Evolutionary conservation across 768 basidiomycete genomes (phyloP).

Genomic region (Tulasnella sp.): DNA sequence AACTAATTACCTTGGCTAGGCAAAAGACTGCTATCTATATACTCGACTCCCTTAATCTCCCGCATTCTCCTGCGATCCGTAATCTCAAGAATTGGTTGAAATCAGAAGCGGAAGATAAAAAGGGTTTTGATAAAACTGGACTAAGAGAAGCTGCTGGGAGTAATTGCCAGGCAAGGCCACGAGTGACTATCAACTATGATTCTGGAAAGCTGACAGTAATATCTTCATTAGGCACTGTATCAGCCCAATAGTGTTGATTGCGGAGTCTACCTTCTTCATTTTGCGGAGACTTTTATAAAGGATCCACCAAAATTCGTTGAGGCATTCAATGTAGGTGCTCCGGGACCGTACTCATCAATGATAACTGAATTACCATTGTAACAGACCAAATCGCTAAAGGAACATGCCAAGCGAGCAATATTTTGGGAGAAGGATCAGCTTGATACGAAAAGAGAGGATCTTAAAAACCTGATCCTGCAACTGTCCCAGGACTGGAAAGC

Average conservation of each 20-base stretch:
- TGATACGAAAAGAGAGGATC: slow-evolving; percentile 15
- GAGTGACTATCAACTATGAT: too few species aligned
- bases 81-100: slow-evolving; percentile 54
- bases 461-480: slow-evolving; percentile 27
- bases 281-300: slow-evolving; percentile 60
- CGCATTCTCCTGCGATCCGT: slow-evolving; percentile 53
- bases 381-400: slow-evolving; percentile 3
- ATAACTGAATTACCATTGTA: neutral
- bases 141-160: slow-evolving; percentile 34
- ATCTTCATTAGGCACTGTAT: slow-evolving; percentile 72
- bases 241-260: slow-evolving; percentile 91
- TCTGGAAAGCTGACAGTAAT: too few species aligned
- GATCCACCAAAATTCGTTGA: slow-evolving; percentile 41
- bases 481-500: slow-evolving; percentile 33
- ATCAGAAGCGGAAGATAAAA: slow-evolving; percentile 68
- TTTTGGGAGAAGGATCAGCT: slow-evolving; percentile 18
- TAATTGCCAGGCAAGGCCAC: too few species aligned
- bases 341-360: neutral
- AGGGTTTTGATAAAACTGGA: slow-evolving; percentile 24
- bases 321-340: slow-evolving; percentile 31
- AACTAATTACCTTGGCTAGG: neutral
- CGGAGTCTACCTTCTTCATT: slow-evolving; percentile 83
- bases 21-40: slow-evolving; percentile 57
- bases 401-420: slow-evolving; percentile 4
- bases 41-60: slow-evolving; percentile 72